Conservation (phyloP, 1,284 basidiomycete species). For the Veloboletus limbatus region DNA sequence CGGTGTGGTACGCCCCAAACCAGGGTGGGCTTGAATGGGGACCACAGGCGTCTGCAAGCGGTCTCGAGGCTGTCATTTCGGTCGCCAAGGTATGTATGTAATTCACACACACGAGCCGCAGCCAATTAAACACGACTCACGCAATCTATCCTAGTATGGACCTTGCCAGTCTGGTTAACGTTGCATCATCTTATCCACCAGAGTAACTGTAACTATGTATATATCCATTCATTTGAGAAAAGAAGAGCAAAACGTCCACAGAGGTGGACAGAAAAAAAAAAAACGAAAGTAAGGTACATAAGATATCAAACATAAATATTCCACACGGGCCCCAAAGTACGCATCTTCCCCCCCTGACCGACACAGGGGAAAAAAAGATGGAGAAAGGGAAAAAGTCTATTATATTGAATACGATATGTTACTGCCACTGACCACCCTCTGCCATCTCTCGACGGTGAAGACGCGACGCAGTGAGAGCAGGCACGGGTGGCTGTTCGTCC, state of each 20-base stretch:
- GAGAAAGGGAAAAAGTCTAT: no score
- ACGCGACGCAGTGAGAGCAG: constrained; percentile 14
- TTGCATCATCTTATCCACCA: not conserved
- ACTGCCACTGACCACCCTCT: constrained; percentile 33
- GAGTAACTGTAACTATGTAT: no score
- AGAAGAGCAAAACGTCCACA: not conserved
- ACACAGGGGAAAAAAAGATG: not conserved
- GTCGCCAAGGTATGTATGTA: constrained; percentile 25
- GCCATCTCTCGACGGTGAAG: constrained; percentile 48
- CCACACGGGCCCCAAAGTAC: constrained; percentile 17
- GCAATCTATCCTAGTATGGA: constrained; percentile 12
- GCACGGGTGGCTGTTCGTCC: constrained; percentile 19
- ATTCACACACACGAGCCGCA: no score
- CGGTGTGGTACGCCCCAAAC: constrained; percentile 28
- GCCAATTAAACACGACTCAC: not conserved
- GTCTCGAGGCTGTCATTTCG: constrained; percentile 31
- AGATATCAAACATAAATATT: constrained; percentile 36
- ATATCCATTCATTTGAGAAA: constrained; percentile 14
- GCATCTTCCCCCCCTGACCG: not conserved
- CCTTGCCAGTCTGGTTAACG: not conserved
- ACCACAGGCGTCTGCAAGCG: constrained; percentile 33
- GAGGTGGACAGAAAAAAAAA: constrained; percentile 4
- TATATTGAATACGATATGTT: constrained; percentile 17
- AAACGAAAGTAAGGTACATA: constrained; percentile 8
- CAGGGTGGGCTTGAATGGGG: constrained; percentile 27